Conservation (phyloP, 208 protist genomes). For the Trypanosoma congolense region DNA sequence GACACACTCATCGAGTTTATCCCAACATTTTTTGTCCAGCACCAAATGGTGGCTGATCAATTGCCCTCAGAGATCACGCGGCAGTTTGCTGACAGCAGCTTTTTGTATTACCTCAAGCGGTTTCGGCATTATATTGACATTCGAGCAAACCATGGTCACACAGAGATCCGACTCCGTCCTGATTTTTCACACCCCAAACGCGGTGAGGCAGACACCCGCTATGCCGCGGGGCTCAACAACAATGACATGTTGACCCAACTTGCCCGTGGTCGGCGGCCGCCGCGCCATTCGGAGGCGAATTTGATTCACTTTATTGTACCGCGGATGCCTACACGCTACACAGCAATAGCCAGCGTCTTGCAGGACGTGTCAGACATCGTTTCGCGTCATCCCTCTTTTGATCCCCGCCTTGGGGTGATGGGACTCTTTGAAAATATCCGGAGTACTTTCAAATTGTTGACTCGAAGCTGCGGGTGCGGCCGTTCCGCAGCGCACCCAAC, state of each 20-base stretch:
- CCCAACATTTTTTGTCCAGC: conserved; percentile 72
- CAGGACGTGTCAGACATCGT: conserved; percentile 75
- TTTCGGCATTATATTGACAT: conserved; percentile 78
- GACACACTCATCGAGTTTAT: conserved; percentile 69
- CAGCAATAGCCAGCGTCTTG: conserved; percentile 60
- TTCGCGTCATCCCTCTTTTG: conserved; percentile 72
- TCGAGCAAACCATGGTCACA: conserved; percentile 32
- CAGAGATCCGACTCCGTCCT: conserved; percentile 53
- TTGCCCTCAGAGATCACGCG: conserved; percentile 43
- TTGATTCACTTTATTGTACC: conserved; percentile 59
- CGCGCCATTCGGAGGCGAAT: conserved; percentile 75
- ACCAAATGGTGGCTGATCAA: conserved; percentile 38
- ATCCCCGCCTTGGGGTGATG: conserved; percentile 67
- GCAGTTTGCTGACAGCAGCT: conserved; percentile 45
- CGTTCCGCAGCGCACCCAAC: conserved; percentile 65
- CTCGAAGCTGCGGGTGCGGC: conserved; percentile 64
- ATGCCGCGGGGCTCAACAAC: conserved; percentile 16
- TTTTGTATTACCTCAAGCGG: conserved; percentile 66
- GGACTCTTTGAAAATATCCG: conserved; percentile 83
- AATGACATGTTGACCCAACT: conserved; percentile 15
- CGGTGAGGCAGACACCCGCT: conserved; percentile 52
- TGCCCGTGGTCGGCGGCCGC: conserved; percentile 33
- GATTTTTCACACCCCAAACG: conserved; percentile 70
- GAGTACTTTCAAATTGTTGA: conserved; percentile 84
- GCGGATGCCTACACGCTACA: conserved; percentile 57